A percentile compares a stretch with the other conserved stretches of the same genome.
Conservation (phyloP, 164 flowering plant genomes). For the Stephania cephalantha region DNA sequence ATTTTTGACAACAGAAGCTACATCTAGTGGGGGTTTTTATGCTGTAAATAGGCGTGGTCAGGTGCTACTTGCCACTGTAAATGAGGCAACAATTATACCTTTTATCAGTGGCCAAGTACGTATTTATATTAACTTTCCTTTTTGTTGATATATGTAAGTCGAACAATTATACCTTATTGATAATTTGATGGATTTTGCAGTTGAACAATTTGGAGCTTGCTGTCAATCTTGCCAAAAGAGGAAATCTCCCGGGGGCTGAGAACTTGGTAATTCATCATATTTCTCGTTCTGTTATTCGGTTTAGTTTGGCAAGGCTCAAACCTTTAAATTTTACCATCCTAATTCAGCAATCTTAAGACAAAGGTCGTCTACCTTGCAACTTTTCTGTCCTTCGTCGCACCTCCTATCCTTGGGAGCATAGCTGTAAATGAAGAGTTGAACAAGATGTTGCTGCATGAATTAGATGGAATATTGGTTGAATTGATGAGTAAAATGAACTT, state of each 20-base stretch:
- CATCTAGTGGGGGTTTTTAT: slow-evolving; percentile 94
- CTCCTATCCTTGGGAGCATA: not conserved
- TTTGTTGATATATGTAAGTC: not conserved
- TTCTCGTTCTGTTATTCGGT: not conserved
- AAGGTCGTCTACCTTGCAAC: not conserved
- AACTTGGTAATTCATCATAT: slow-evolving; percentile 50
- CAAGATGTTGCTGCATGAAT: not conserved
- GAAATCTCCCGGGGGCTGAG: slow-evolving; percentile 98
- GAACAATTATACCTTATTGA: slow-evolving; percentile 5
- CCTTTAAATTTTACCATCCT: not conserved
- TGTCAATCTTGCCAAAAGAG: slow-evolving; percentile 95
- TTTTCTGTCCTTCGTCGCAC: not conserved
- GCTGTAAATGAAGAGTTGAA: not conserved
- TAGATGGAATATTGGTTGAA: not conserved
- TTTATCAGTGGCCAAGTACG: slow-evolving; percentile 94
- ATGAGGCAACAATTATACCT: slow-evolving; percentile 88
- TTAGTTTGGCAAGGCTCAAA: not conserved
- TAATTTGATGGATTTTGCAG: slow-evolving; percentile 35
- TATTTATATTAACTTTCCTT: slow-evolving; percentile 9
- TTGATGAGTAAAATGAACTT: not conserved
- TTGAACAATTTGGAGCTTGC: slow-evolving; percentile 75
- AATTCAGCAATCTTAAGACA: not conserved
- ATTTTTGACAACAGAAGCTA: slow-evolving; percentile 91
- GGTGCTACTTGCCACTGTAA: slow-evolving; percentile 89
- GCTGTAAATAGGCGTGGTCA: slow-evolving; percentile 96